Percentiles rank a stretch among this genome's conserved stretches.
These are phyloP conservation scores for Candida stauntonica DNA, from an alignment of 805 yeast genomes.

Conservation along the genomic window DNA sequence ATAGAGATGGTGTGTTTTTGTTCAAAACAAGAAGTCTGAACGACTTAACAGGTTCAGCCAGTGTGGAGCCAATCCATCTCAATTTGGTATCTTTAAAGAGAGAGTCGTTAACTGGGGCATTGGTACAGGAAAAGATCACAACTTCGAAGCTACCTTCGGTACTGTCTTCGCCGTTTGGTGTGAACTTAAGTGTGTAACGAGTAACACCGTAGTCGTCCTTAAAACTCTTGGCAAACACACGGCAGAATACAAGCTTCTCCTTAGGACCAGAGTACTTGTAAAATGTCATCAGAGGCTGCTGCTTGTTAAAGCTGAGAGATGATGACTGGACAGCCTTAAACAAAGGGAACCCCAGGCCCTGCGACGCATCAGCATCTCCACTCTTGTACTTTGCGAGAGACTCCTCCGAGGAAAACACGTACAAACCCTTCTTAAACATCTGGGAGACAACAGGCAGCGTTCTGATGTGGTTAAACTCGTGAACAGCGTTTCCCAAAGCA, in stretches of 20 bases:
- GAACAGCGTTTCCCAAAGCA: slow-evolving; percentile 20
- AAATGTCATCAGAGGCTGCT: slow-evolving; percentile 29
- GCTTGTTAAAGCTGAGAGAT: slow-evolving; percentile 28
- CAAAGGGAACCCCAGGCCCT: slow-evolving; percentile 32
- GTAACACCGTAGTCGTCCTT: slow-evolving; percentile 21
- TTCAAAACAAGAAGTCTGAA: slow-evolving; percentile 32
- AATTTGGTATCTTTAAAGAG: slow-evolving; percentile 28
- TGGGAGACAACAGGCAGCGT: slow-evolving; percentile 31
- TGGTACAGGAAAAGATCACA: slow-evolving; percentile 29
- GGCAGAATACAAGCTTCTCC: slow-evolving; percentile 31
- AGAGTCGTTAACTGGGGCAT: slow-evolving; percentile 32
- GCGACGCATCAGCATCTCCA: slow-evolving; percentile 27
- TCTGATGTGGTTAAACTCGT: slow-evolving; percentile 26
- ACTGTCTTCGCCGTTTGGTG: slow-evolving; percentile 17
- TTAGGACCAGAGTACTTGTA: slow-evolving; percentile 23
- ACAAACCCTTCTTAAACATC: slow-evolving; percentile 33
- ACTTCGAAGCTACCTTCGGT: slow-evolving; percentile 20
- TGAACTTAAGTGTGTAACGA: slow-evolving; percentile 30
- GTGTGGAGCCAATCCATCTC: slow-evolving; percentile 38
- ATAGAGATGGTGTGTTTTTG: slow-evolving; percentile 30
- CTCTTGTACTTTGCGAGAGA: slow-evolving; percentile 27
- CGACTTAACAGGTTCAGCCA: slow-evolving; percentile 27
- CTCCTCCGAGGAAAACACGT: slow-evolving; percentile 34
- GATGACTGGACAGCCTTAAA: slow-evolving; percentile 31
- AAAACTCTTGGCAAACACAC: slow-evolving; percentile 25